Base-by-base conservation (phyloP, 2,329 filamentous ascomycete genomes). In the Fusarium aywerte region DNA sequence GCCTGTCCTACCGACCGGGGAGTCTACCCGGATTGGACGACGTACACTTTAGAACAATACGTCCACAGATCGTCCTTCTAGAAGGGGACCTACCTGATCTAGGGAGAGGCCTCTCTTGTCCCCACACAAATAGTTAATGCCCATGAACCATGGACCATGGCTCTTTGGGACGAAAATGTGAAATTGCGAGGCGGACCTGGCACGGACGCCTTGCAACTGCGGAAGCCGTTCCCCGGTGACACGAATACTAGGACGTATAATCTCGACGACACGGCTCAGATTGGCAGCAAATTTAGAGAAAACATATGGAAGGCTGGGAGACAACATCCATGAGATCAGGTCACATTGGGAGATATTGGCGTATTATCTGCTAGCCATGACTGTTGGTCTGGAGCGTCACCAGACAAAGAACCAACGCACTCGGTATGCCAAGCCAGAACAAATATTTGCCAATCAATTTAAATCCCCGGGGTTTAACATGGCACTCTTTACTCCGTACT, bases 221-320 rank as follows among this genome's bases (percentile, higher is more conserved):
- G 75, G 75, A 76, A 76, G 70, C 38, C 23, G 68, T 70, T 77
- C 74, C 74, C 75, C 74, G 76, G 75, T 58, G 69, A 73, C 73
- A 73, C 61, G 68, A 73, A 71, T 58, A 38, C 36, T 48, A 25
- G 29, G 23, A 18, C 48, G 48, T 49, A 49, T 44, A 47, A 48
- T 65, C 53, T 64, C 62, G 66, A 69, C 58, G 43, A 64, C 57
- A 54, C 38, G 39, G 48, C 50, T 54, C 48, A 64, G 39, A 59
- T 56, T 38, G 54, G 49, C 44, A 55, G 36, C 56, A 32, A 61
- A 45, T 40, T 42, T 44, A 58, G 52, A 64, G 67, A 49, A 48
- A 52, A 48, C 33, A 53, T 44, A 47, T 38, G 48, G 50, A 63
- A 67, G 56, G 61, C 66, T 69, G 65, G 62, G 58, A 70, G 60